Conservation (phyloP, 2,329 filamentous ascomycete species). For the Colletotrichum falcatum region DNA sequence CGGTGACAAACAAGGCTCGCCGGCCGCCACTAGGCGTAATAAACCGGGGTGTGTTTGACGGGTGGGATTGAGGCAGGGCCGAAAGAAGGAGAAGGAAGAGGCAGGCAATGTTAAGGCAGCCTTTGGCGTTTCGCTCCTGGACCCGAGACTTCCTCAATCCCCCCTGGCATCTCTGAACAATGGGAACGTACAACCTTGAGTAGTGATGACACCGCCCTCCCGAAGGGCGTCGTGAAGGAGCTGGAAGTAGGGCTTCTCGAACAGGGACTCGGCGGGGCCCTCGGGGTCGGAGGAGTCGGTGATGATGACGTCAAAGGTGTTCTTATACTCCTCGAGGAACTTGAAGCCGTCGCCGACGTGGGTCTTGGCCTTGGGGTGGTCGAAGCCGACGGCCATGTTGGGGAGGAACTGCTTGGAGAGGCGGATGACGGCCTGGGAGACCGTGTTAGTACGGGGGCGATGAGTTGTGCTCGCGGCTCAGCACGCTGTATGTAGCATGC, state of each 20-base stretch:
- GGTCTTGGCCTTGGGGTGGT: constrained; percentile 92
- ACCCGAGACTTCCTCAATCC: constrained; percentile 40
- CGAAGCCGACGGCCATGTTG: constrained; percentile 91
- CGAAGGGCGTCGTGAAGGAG: constrained; percentile 89
- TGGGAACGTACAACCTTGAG: constrained; percentile 99
- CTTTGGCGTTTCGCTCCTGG: constrained; percentile 8
- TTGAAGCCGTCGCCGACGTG: constrained; percentile 99
- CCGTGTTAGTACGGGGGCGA: constrained; percentile 17
- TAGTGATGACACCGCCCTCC: constrained; percentile 98
- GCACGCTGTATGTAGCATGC: not conserved
- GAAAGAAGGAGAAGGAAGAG: constrained; percentile 45
- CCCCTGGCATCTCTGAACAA: constrained; percentile 54
- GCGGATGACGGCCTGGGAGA: constrained; percentile 84
- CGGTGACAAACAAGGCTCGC: constrained; percentile 26
- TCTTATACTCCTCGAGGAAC: constrained; percentile 96
- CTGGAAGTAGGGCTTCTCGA: constrained; percentile 99
- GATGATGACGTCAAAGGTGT: constrained; percentile 99
- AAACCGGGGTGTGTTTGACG: constrained; percentile 7
- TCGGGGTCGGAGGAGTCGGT: constrained; percentile 98
- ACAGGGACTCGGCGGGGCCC: constrained; percentile 93
- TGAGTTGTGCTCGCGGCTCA: not conserved
- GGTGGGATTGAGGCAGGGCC: constrained; percentile 38
- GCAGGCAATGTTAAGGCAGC: constrained; percentile 47
- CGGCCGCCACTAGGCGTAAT: constrained; percentile 32
- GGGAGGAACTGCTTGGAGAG: constrained; percentile 98